Evolutionary conservation across 2,329 filamentous ascomycete species (phyloP), one percentile per base, ranked within the genome.

Genomic region (Alternaria dauci): DNA sequence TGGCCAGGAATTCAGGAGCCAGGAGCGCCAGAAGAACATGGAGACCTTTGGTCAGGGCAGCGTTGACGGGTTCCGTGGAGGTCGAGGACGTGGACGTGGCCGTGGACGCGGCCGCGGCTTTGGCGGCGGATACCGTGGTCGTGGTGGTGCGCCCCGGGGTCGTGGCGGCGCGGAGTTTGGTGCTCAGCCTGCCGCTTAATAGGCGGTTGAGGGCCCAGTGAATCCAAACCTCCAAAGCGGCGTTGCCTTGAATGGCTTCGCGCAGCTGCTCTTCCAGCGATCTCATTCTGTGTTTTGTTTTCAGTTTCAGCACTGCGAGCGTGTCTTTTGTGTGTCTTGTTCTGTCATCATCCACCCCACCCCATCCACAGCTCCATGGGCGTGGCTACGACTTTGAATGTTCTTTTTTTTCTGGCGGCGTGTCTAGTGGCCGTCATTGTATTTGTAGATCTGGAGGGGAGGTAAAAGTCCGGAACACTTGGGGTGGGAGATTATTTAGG

Each of bases 21-120:
- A 98, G 78, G 95, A 98, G 78, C 92, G 96, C 77, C 93, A 90
- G 78, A 93, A 93, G 82, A 98, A 98, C 77, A 91, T 99, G 75
- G 95, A 99, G 81, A 99, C 95, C 0, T 99, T 99, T 70, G 95
- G 95, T 8, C 94, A 98, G 78, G 94, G 94, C 54, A 97, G 93
- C 69, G 94, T 99, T 23, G 95, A 99, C 70, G 90, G 88, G 16
- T 91, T 88, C 77, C 87, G 91, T 62, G 88, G 89, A 54, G 92
- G 93, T 30, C 87, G 93, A 43, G 91, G 91, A 36, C 89, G 93
- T 58, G 91, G 92, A 23, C 87, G 91, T 50, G 89, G 90, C 26
- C 81, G 85, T 54, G 85, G 85, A 32, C 84, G 85, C 53, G 85
- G 85, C 34, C 83, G 85, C 16, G 73, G 82, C 44, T 68, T 66